Conservation (phyloP, 305 asterid species). For the Solanum chacoense region DNA sequence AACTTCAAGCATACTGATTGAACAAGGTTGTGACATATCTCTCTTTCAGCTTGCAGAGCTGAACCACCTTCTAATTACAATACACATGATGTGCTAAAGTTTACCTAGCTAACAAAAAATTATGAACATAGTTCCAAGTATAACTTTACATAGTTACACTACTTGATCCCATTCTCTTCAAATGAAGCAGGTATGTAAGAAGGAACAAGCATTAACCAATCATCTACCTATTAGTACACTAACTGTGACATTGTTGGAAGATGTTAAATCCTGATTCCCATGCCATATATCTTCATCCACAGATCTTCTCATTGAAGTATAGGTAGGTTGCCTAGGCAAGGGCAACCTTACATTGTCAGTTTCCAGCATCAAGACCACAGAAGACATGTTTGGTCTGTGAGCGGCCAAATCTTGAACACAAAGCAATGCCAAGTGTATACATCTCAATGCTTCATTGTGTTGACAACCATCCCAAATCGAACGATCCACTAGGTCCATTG, state of each 20-base stretch:
- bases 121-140: background rate
- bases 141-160: background rate
- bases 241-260: constrained; percentile 47
- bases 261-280: constrained; percentile 27
- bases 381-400: constrained; percentile 60
- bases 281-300: constrained; percentile 29
- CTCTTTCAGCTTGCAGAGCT: background rate
- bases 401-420: constrained; percentile 65
- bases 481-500: constrained; percentile 43
- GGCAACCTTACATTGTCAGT: constrained; percentile 45
- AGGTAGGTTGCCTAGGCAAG: constrained; percentile 50
- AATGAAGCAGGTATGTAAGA: background rate
- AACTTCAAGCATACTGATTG: background rate
- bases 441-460: constrained; percentile 40
- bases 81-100: background rate
- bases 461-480: constrained; percentile 20
- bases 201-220: background rate
- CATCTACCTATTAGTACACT: constrained; percentile 52
- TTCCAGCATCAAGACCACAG: constrained; percentile 68
- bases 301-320: constrained; percentile 45
- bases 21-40: background rate
- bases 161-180: background rate
- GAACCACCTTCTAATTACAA: background rate
- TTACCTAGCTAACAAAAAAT: background rate
- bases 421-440: constrained; percentile 67